Evolutionary conservation across 2,329 filamentous ascomycete genomes (phyloP), one percentile per base, ranked within the genome.

Genomic region (Aspergillus sp.): DNA sequence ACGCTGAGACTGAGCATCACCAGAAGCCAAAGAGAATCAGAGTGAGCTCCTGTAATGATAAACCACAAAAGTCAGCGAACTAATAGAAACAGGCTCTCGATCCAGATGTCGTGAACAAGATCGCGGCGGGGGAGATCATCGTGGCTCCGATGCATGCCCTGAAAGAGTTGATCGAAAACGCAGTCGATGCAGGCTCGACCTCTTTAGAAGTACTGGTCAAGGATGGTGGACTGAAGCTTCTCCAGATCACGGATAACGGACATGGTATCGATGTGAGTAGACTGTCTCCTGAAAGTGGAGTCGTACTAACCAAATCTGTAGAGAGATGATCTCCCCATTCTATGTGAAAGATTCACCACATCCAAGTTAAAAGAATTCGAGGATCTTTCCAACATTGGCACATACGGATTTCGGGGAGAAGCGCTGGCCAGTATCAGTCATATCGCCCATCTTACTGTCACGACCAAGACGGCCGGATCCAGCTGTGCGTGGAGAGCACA

Each of bases 231-330:
- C 75, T 98, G 53, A 98, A 97, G 68, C 74, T 97, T 37, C 78
- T 98, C 13, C 94, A 98, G 63, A 96, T 98, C 58, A 95, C 90
- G 2, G 93, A 98, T 67, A 98, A 98, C 68, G 93, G 93, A 13
- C 86, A 90, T 66, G 93, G 93, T 23, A 98, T 98, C 57, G 85
- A 94, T 72, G 90, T 94, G 70, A 63, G 80, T 71, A 17, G 13
- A 39, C 17, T 39, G 37, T 37, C 17, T 17, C 7, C 22, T 6
- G 37, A 7, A 19, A 15, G 19, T 19, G 37, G 37, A 39, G 37
- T 19, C 37, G 17, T 19, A 47, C 42, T 56, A 41, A 47, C 43
- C 55, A 41, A 53, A 7, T 12, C 20, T 43, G 27, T 41, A 95
- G 88, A 89, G 86, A 77, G 90, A 95, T 55, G 93, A 98, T 66